Evolutionary conservation across 2,329 filamentous ascomycete species (phyloP), one percentile per base, ranked within the genome.

Genomic region (Phyllosticta citriasiana): DNA sequence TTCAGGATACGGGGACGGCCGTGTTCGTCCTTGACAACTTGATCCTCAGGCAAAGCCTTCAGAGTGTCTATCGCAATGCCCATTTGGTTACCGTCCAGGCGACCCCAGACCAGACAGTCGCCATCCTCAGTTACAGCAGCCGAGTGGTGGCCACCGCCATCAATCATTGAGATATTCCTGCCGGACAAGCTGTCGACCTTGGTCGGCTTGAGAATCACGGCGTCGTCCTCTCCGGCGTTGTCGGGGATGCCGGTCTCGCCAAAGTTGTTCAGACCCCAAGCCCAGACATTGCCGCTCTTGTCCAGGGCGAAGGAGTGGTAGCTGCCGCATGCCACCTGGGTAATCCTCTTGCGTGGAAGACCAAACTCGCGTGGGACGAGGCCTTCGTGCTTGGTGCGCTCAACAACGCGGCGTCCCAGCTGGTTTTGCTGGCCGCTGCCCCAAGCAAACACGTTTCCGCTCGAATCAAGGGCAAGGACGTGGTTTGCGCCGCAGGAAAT

Each of bases 251-350:
- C 90, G 16, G 88, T 89, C 76, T 96, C 87, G 64, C 87, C 88
- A 73, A 89, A 95, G 75, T 88, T 91, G 80, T 96, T 96, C 30
- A 93, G 78, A 25, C 91, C 91, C 90, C 91, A 96, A 0, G 86
- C 83, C 74, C 85, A 94, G 33, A 93, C 87, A 30, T 83, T 80
- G 50, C 86, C 86, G 27, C 86, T 82, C 64, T 84, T 82, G 67
- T 83, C 82, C 56, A 91, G 81, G 57, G 87, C 88, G 67, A 96
- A 93, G 67, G 86, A 88, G 77, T 96, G 89, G 74, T 92, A 93
- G 14, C 87, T 84, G 53, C 91, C 91, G 59, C 85, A 86, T 27
- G 83, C 82, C 62, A 88, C 81, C 74, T 77, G 83, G 57, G 79
- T 78, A 57, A 88, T 84, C 65, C 77, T 76, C 68, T 81, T 81